Base-by-base conservation (phyloP, 2,329 filamentous ascomycete genomes). In the Claviceps humidiphila region DNA sequence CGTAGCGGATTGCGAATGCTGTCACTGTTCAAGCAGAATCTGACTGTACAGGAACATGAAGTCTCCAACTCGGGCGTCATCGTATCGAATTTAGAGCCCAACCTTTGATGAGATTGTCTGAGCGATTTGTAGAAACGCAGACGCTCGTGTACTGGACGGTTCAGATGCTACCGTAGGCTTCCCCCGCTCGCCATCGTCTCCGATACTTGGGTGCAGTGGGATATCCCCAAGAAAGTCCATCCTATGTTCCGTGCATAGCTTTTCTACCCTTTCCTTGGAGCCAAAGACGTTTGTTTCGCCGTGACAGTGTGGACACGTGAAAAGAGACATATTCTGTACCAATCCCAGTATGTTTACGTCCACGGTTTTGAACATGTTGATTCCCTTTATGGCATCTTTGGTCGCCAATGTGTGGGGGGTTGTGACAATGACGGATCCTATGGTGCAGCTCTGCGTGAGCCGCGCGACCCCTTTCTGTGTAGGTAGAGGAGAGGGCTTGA, bases 361-460 rank as follows among this genome's bases (percentile, higher is more conserved):
- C 60, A 94, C 87, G 61, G 88, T 91, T 60, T 83, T 81, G 69
- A 97, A 97, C 81, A 98, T 89, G 60, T 88, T 87, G 57, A 96
- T 85, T 2, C 93, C 93, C 60, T 93, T 89, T 20, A 94, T 78
- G 1, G 93, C 91, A 62, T 98, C 93, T 60, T 91, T 89, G 2
- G 96, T 79, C 1, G 91, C 89, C 30, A 98, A 80, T 50, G 94
- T 89, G 66, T 98, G 93, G 2, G 93, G 93, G 0, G 93, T 98
- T 0, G 89, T 93, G 1, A 98, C 83, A 39, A 98, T 87, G 16
- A 97, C 74, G 0, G 87, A 84, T 17, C 85, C 83, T 85, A 40
- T 20, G 16, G 16, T 13, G 20, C 9, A 38, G 2, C 22, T 53
- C 6, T 14, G 45, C 22, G 16, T 51, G 17, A 44, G 42, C 17